These are phyloP conservation scores for Sugiyamaella chiloensis DNA, from an alignment of 805 yeast species.

Conservation along the genomic window DNA sequence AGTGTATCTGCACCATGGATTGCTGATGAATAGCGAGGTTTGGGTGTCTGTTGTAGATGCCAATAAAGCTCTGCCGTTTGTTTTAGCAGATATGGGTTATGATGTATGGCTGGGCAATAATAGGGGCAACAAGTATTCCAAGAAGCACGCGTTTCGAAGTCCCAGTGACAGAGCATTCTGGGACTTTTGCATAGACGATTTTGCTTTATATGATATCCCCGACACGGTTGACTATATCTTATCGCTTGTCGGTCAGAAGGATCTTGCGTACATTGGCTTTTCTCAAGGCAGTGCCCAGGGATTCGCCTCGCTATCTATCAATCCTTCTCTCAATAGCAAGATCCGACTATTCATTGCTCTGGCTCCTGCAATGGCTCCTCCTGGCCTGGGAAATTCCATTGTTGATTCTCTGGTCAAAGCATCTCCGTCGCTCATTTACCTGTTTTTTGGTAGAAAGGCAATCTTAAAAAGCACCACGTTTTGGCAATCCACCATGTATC, in stretches of 20 bases:
- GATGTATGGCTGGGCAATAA: constrained; percentile 96
- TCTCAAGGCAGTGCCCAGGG: constrained; percentile 95
- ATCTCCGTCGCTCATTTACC: constrained; percentile 67
- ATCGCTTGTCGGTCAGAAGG: constrained; percentile 41
- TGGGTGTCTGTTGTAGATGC: constrained; percentile 58
- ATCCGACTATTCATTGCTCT: constrained; percentile 67
- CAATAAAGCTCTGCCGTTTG: constrained; percentile 63
- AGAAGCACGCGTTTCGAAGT: constrained; percentile 57
- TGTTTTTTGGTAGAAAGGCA: constrained; percentile 70
- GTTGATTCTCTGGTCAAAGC: constrained; percentile 72
- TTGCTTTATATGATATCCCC: constrained; percentile 88
- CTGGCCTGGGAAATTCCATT: constrained; percentile 71
- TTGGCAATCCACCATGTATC: constrained; percentile 77
- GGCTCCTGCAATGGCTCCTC: constrained; percentile 94
- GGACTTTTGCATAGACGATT: constrained; percentile 90
- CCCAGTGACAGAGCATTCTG: constrained; percentile 59
- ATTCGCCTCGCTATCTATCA: constrained; percentile 70
- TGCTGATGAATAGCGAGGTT: constrained; percentile 82
- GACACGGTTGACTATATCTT: constrained; percentile 73
- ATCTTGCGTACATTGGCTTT: constrained; percentile 76
- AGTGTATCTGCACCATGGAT: constrained; percentile 87
- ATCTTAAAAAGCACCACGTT: constrained; percentile 71
- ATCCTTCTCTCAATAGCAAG: constrained; percentile 56
- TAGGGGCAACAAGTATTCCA: constrained; percentile 88
- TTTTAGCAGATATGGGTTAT: constrained; percentile 74